Percentiles rank a stretch among this genome's conserved stretches.
Conservation (phyloP, 495 filamentous ascomycete genomes). For the Sphaerosporella brunnea region DNA sequence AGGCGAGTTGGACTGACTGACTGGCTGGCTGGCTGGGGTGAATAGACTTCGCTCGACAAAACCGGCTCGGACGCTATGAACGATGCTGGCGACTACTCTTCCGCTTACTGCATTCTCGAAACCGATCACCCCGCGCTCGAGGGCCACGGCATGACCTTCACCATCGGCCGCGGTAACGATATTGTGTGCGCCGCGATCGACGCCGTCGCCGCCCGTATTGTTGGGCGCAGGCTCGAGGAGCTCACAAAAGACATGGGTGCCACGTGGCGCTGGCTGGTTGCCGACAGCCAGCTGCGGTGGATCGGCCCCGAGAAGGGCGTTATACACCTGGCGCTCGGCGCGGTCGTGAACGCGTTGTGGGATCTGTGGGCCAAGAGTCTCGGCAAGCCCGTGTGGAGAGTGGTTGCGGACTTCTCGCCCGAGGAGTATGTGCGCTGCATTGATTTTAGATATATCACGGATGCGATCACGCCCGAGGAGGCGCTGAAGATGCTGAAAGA, state of each 20-base stretch:
- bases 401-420: slow-evolving; percentile 75
- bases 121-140: slow-evolving; percentile 49
- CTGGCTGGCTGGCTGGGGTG: too few species aligned
- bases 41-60: slow-evolving; percentile 74
- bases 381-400: slow-evolving; percentile 74
- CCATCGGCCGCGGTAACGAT: slow-evolving; percentile 88
- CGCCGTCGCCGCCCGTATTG: slow-evolving; percentile 53
- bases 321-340: slow-evolving; percentile 77
- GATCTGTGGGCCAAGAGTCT: slow-evolving; percentile 84
- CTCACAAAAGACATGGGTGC: slow-evolving; percentile 68
- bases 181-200: slow-evolving; percentile 75
- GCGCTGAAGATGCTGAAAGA: slow-evolving; percentile 51
- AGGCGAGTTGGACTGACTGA: too few species aligned
- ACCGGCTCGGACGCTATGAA: slow-evolving; percentile 97
- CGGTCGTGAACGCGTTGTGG: slow-evolving; percentile 86
- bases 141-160: slow-evolving; percentile 95
- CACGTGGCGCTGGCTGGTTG: slow-evolving; percentile 81
- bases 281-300: slow-evolving; percentile 81
- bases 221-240: slow-evolving; percentile 51
- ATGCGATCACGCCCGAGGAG: slow-evolving; percentile 78
- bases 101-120: slow-evolving; percentile 80
- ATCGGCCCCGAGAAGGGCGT: slow-evolving; percentile 93
- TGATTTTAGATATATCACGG: slow-evolving; percentile 85
- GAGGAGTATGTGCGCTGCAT: slow-evolving; percentile 75
- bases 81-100: slow-evolving; percentile 77